Evolutionary conservation across 2,329 filamentous ascomycete genomes (phyloP).

Genomic region (Drechslerella dactyloides): DNA sequence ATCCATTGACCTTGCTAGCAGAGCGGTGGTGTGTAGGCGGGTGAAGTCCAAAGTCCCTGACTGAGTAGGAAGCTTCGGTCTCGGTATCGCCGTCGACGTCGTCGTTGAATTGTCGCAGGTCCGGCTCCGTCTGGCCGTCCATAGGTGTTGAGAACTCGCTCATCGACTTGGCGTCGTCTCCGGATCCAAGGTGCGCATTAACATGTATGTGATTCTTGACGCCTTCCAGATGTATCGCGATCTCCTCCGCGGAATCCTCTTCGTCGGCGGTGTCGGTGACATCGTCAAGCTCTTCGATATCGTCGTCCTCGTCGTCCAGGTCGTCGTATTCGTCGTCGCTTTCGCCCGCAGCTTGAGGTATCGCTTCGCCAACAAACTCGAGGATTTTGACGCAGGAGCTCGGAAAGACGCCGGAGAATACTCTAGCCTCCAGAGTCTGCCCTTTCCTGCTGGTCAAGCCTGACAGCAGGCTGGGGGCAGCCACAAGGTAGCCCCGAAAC

Average conservation of each 20-base stretch:
- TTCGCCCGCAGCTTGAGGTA: constrained; percentile 61
- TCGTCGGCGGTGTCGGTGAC: constrained; percentile 54
- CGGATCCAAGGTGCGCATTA: constrained; percentile 42
- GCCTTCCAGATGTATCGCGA: constrained; percentile 49
- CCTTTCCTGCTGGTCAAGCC: constrained; percentile 89
- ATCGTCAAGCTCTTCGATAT: constrained; percentile 57
- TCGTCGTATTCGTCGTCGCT: constrained; percentile 63
- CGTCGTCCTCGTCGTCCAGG: constrained; percentile 58
- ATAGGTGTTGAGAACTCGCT: constrained; percentile 44
- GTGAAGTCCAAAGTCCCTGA: constrained; percentile 42
- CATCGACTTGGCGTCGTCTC: constrained; percentile 40
- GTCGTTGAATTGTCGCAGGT: constrained; percentile 48
- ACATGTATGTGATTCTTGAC: constrained; percentile 42
- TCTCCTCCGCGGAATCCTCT: constrained; percentile 55
- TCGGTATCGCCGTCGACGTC: constrained; percentile 49
- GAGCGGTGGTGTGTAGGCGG: constrained; percentile 41
- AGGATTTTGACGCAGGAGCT: constrained; percentile 92
- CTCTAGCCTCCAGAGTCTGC: constrained; percentile 89
- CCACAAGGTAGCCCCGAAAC: constrained; percentile 94
- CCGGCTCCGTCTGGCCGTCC: constrained; percentile 32
- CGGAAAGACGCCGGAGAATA: constrained; percentile 98
- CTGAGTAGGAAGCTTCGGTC: constrained; percentile 49
- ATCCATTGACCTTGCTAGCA: constrained; percentile 45
- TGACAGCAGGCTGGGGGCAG: constrained; percentile 88
- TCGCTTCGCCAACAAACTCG: constrained; percentile 74